Base-by-base conservation (phyloP, 2,329 filamentous ascomycete genomes). In the Dactylellina cionopaga region DNA sequence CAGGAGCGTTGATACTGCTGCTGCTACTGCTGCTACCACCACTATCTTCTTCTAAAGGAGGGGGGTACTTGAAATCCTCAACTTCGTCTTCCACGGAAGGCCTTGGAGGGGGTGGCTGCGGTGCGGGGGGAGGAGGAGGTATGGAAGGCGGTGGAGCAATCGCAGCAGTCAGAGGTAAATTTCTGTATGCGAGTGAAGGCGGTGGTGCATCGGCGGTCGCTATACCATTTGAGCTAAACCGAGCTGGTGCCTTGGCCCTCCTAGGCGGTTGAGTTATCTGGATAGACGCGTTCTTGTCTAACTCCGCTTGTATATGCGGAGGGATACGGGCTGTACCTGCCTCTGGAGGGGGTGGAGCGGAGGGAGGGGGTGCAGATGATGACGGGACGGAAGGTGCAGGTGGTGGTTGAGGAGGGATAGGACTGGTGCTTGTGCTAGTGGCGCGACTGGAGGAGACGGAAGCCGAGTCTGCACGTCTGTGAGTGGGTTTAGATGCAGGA, bases 161-260 rank as follows among this genome's bases (percentile, higher is more conserved):
- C 39, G 71, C 69, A 22, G 76, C 76, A 64, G 76, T 76, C 62
- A 74, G 31, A 41, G 59, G 51, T 19, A 60, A 66, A 46, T 70
- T 66, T 69, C 75, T 59, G 56, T 76, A 77, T 73, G 76, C 75
- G 44, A 77, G 73, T 58, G 76, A 76, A 22, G 76, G 76, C 54
- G 76, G 76, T 52, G 76, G 76, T 25, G 76, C 76, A 60, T 75
- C 58, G 39, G 74, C 73, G 58, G 76, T 77, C 73, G 75, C 75
- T 76, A 77, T 76, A 76, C 76, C 76, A 77, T 77, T 77, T 75
- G 76, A 77, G 69, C 76, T 77, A 58, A 77, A 77, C 11, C 75
- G 65, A 24, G 76, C 76, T 17, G 76, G 76, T 49, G 65, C 74
- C 37, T 60, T 72, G 9, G 59, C 59, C 44, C 75, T 65, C 31